These are phyloP conservation scores for Mortierella polycephala DNA, from an alignment of 371 early-diverging fungal species.

Conservation along the genomic window DNA sequence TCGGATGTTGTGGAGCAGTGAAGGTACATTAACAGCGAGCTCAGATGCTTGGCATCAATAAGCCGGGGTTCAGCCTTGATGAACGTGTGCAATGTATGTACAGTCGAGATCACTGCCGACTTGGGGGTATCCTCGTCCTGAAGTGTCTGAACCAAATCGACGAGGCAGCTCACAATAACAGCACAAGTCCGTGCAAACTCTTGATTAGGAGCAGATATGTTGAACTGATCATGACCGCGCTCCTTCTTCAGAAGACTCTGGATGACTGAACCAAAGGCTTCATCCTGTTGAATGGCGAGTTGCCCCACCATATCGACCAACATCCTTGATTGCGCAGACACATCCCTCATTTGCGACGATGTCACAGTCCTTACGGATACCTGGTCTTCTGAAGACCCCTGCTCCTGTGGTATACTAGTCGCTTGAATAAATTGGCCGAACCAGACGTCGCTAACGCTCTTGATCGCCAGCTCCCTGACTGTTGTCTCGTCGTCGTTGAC, in stretches of 20 bases:
- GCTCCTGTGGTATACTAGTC: constrained; percentile 10
- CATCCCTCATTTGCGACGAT: constrained; percentile 57
- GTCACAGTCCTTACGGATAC: constrained; percentile 35
- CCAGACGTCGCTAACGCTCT: constrained; percentile 77
- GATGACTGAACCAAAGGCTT: constrained; percentile 40
- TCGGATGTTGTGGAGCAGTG: constrained; percentile 33
- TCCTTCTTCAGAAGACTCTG: constrained; percentile 48
- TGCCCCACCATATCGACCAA: constrained; percentile 62
- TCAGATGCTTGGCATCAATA: constrained; percentile 37
- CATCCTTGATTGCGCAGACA: constrained; percentile 54
- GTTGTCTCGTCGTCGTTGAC: constrained; percentile 83
- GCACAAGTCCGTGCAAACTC: constrained; percentile 62
- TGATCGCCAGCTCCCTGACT: constrained; percentile 76
- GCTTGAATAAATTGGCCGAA: constrained; percentile 67
- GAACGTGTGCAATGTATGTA: constrained; percentile 41
- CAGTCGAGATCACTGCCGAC: constrained; percentile 42
- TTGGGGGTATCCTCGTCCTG: constrained; percentile 60
- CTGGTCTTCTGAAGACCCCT: constrained; percentile 49
- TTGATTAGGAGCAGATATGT: constrained; percentile 2
- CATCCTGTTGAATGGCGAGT: constrained; percentile 28
- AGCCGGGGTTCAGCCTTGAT: constrained; percentile 34
- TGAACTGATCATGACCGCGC: constrained; percentile 5
- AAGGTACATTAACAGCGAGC: constrained; percentile 23
- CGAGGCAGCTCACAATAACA: constrained; percentile 75
- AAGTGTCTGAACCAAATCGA: constrained; percentile 67